phyloP scores from a whole-genome alignment of 257 asterid genomes.

The Cordia subcordata region DNA sequence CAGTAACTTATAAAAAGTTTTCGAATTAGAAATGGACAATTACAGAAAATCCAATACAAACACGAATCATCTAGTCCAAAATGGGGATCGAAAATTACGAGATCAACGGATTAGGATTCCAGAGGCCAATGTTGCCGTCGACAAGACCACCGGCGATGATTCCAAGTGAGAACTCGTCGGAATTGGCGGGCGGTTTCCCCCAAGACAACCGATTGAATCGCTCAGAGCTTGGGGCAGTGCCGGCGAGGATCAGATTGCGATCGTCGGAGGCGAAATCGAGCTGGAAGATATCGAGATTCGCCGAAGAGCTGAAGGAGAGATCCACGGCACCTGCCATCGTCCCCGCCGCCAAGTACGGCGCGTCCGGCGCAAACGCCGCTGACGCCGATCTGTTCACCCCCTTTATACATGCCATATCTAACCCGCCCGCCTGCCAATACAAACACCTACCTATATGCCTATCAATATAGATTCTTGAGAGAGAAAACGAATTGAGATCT shows the following conservation, averaged over 20 bases:
- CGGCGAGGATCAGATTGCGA: constrained; percentile 57
- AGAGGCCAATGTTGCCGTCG: constrained; percentile 88
- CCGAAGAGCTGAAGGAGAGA: constrained; percentile 91
- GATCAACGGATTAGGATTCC: constrained; percentile 90
- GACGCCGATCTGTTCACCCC: constrained; percentile 90
- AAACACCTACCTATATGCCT: constrained; percentile 19
- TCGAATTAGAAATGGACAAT: neutral
- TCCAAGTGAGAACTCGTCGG: constrained; percentile 75
- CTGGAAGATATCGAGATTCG: constrained; percentile 87
- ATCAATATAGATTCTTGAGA: constrained; percentile 4
- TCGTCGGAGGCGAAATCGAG: constrained; percentile 84
- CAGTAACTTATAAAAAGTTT: neutral
- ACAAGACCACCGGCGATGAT: constrained; percentile 94
- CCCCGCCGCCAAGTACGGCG: constrained; percentile 85
- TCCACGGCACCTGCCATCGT: constrained; percentile 99
- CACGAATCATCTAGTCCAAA: constrained; percentile 3
- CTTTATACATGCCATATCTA: constrained; percentile 67
- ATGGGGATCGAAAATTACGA: constrained; percentile 37
- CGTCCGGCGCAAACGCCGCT: constrained; percentile 88
- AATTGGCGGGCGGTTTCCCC: constrained; percentile 54
- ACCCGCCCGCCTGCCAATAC: constrained; percentile 32
- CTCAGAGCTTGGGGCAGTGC: constrained; percentile 77
- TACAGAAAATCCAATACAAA: neutral
- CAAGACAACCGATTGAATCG: constrained; percentile 82
- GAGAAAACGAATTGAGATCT: neutral